Evolutionary conservation across 441 rosid species (phyloP), one percentile per base, ranked within the genome.

Genomic region (Manihot esculenta): DNA sequence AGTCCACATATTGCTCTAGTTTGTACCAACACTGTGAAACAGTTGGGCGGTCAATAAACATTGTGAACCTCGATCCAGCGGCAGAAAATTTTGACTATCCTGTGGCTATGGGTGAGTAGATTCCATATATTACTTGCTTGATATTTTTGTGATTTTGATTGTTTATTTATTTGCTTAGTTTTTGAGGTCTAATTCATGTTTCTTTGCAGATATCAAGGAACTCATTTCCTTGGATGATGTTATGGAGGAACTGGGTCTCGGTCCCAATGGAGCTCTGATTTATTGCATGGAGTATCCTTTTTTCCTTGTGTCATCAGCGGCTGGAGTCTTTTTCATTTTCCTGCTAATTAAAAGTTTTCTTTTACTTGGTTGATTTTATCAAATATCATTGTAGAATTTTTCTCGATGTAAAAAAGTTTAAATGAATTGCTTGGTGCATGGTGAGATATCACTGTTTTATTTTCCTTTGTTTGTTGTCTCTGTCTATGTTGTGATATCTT

Each of bases 1-100:
- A 94, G 99, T 94, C 94, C 18, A 92, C 97, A 68, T 92, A 94
- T 78, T 92, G 97, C 76, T 88, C 94, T 63, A 84, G 89, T 76
- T 77, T 94, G 80, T 73, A 81, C 80, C 84, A 74, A 73, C 90
- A 92, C 65, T 90, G 97, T 53, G 85, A 89, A 77, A 77, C 93
- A 3, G 27, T 83, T n/a, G 84, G 88, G 45, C 84, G 91, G 69
- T 80, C 93, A 9, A 83, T 92, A 58, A 76, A 89, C 79, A 72
- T 92, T 44, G 94, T 92, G 66, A 89, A 94, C 82, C 78, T 94
- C 27, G 98, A 94, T 83, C 98, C 98, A 70, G 97, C 98, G 63
- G 99, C 97, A 0, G 98, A 92, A 66, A 80, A 79, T 76, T 94
- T 92, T 67, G 86, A 89, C 58, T 90, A 90, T 79, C 99, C 97